These are phyloP conservation scores for Casuarina cunninghamiana DNA, from an alignment of 306 rosid species.

Conservation along the genomic window DNA sequence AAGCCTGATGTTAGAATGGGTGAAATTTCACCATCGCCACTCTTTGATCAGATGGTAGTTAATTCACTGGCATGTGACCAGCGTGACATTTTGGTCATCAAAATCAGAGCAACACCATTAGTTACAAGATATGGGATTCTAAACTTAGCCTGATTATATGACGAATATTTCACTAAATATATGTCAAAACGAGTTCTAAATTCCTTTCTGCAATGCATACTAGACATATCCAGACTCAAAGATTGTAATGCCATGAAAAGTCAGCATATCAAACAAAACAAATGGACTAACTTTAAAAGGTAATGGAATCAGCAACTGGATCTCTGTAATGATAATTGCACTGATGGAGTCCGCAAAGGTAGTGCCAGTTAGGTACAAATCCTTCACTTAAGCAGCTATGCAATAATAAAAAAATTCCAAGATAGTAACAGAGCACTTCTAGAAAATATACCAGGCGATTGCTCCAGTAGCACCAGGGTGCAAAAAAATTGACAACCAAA, in stretches of 20 bases:
- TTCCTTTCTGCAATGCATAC: constrained; percentile 3
- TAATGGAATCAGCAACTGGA: not conserved
- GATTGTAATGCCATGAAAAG: not conserved
- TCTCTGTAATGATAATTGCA: not conserved
- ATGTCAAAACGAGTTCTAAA: not conserved
- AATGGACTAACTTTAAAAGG: not conserved
- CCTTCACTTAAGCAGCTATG: not conserved
- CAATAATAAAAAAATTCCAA: not conserved
- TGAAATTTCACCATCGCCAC: not conserved
- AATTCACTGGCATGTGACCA: not conserved
- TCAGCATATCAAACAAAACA: not conserved
- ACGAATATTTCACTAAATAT: not conserved
- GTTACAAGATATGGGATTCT: constrained; percentile 1
- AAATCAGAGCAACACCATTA: not conserved
- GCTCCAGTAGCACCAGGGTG: constrained; percentile 99
- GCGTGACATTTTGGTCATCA: not conserved
- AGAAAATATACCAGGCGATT: constrained; percentile 75
- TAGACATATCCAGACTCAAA: not conserved
- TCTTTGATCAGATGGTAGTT: not conserved
- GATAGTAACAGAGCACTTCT: constrained; percentile 7
- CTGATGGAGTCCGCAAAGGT: not conserved
- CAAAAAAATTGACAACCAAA: constrained; percentile 82
- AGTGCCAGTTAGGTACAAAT: constrained; percentile 3
- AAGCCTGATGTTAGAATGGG: not conserved
- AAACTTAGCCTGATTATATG: not conserved